A percentile compares a stretch with the other conserved stretches of the same genome.
These are phyloP conservation scores for Mycena maculata DNA, from an alignment of 768 basidiomycete genomes.

Conservation along the genomic window DNA sequence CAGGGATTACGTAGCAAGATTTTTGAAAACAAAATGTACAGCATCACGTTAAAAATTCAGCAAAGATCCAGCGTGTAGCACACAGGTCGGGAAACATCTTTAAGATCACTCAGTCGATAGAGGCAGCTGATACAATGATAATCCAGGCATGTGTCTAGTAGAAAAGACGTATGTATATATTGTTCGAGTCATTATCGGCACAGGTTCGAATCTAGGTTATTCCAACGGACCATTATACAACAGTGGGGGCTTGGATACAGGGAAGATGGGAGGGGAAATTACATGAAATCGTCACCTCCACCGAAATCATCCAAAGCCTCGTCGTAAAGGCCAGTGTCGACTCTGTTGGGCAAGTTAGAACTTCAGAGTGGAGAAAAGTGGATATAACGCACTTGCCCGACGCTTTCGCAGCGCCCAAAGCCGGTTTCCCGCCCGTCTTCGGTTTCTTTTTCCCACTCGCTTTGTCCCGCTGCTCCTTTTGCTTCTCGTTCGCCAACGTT, in stretches of 20 bases:
- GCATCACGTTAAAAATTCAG: no score
- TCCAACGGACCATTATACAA: constrained; percentile 26
- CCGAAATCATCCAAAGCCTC: constrained; percentile 93
- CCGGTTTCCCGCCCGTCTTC: constrained; percentile 77
- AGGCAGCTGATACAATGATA: no score
- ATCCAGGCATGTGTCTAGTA: no score
- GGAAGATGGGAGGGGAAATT: constrained; percentile 43
- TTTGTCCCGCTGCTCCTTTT: constrained; percentile 89
- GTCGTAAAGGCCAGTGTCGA: constrained; percentile 86
- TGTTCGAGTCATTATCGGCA: neutral
- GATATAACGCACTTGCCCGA: constrained; percentile 63
- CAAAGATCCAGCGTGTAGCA: no score
- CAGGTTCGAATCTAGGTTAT: constrained; percentile 24
- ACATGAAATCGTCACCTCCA: constrained; percentile 91
- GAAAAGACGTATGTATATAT: no score
- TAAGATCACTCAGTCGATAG: no score
- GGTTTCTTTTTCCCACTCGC: constrained; percentile 91
- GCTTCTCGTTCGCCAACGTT: constrained; percentile 94
- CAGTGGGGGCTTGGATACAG: constrained; percentile 7
- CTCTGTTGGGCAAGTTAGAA: constrained; percentile 51
- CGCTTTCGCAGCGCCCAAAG: constrained; percentile 77
- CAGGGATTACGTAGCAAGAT: no score
- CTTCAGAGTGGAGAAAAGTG: neutral
- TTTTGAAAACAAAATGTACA: no score
- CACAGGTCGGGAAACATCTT: no score